These are phyloP conservation scores for Leersia perrieri DNA, from an alignment of 176 grass and related monocot genomes.

Conservation along the genomic window DNA sequence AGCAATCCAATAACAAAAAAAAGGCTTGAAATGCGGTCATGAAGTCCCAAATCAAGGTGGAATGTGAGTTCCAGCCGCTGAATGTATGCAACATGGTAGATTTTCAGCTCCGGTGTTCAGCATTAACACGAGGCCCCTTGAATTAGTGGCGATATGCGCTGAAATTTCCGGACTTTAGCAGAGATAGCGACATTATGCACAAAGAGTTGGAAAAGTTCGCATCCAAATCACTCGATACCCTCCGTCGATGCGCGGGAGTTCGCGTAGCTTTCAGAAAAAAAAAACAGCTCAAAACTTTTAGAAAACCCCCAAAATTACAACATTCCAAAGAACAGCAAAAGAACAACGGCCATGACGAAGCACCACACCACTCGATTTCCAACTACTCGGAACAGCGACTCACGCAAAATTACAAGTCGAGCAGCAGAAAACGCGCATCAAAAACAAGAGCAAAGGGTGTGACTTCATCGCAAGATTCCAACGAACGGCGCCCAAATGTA, in stretches of 20 bases:
- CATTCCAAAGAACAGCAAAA: not conserved
- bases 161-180: not conserved
- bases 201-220: not conserved
- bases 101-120: slow-evolving; percentile 4
- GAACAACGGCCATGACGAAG: slow-evolving; percentile 5
- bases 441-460: slow-evolving; percentile 1
- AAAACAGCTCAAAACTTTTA: slow-evolving; percentile 1
- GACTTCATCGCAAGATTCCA: not conserved
- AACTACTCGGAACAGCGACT: not conserved
- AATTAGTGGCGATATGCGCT: not conserved
- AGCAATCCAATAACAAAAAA: not conserved
- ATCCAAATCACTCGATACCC: not conserved
- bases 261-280: slow-evolving; percentile 5
- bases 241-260: not conserved
- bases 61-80: not conserved
- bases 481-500: not conserved
- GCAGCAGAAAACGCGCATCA: not conserved
- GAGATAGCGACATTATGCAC: not conserved
- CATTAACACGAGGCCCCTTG: not conserved
- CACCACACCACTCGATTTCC: not conserved
- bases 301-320: not conserved
- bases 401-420: not conserved
- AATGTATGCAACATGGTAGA: not conserved
- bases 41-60: not conserved
- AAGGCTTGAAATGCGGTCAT: not conserved